Evolutionary conservation across 768 basidiomycete genomes (phyloP).

Genomic region (Lactarius sanguifluus): DNA sequence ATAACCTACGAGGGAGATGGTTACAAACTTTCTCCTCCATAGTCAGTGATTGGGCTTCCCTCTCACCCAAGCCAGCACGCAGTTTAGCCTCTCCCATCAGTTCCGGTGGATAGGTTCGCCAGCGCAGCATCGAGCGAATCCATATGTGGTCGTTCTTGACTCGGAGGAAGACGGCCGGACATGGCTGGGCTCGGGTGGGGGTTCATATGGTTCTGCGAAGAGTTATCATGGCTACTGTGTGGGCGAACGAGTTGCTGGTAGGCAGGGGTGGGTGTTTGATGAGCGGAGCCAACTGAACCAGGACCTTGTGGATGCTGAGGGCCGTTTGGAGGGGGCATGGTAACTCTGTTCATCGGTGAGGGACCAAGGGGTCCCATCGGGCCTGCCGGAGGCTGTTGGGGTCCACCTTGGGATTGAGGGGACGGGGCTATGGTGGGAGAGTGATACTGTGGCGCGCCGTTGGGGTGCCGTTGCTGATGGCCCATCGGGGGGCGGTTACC

Average conservation of each 20-base stretch:
- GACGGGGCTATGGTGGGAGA: slow-evolving; percentile 67
- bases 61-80: slow-evolving; percentile 48
- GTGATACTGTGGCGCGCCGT: slow-evolving; percentile 52
- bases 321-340: slow-evolving; percentile 53
- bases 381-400: slow-evolving; percentile 36
- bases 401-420: slow-evolving; percentile 47
- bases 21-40: slow-evolving; percentile 59
- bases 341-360: slow-evolving; percentile 47
- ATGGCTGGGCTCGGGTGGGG: slow-evolving; percentile 60
- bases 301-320: slow-evolving; percentile 40
- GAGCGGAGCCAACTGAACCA: slow-evolving; percentile 36
- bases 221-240: slow-evolving; percentile 56
- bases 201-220: slow-evolving; percentile 39
- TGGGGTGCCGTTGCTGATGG: slow-evolving; percentile 46
- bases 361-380: slow-evolving; percentile 53
- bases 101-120: slow-evolving; percentile 39
- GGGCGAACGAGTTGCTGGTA: slow-evolving; percentile 52
- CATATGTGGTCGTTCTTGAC: slow-evolving; percentile 28
- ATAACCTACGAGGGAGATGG: background rate
- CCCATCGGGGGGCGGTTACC: slow-evolving; percentile 38
- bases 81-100: slow-evolving; percentile 40
- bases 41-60: slow-evolving; percentile 45
- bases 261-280: slow-evolving; percentile 42
- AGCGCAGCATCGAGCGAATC: slow-evolving; percentile 45
- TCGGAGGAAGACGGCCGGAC: slow-evolving; percentile 46